Evolutionary conservation across 148 eudicot species (phyloP).

Genomic region (Arbutus unedo): DNA sequence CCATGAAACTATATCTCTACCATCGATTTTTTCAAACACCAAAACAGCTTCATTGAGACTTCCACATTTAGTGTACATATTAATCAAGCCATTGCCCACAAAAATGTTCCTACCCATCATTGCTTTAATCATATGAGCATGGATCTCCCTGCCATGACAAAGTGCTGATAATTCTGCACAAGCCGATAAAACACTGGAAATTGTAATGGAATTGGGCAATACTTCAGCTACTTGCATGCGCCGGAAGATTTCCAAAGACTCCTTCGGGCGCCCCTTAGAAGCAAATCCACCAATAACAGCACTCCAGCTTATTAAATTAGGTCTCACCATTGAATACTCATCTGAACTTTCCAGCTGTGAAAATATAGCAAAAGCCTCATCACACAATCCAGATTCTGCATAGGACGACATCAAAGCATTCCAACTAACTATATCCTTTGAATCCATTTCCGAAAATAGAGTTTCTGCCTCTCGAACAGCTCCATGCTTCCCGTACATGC

Average conservation of each 20-base stretch:
- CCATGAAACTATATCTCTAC: slow-evolving; percentile 43
- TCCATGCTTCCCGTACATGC: slow-evolving; percentile 50
- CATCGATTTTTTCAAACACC: slow-evolving; percentile 31
- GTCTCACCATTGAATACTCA: slow-evolving; percentile 26
- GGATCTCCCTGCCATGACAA: slow-evolving; percentile 48
- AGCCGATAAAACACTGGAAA: slow-evolving; percentile 43
- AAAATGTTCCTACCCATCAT: slow-evolving; percentile 24
- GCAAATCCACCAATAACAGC: slow-evolving; percentile 50
- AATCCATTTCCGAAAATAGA: slow-evolving; percentile 40
- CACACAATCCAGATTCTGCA: slow-evolving; percentile 54
- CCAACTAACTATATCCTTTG: slow-evolving; percentile 54
- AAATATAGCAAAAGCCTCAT: slow-evolving; percentile 47
- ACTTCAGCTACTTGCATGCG: slow-evolving; percentile 47
- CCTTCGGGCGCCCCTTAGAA: slow-evolving; percentile 30
- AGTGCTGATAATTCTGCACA: slow-evolving; percentile 54
- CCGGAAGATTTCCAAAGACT: slow-evolving; percentile 49
- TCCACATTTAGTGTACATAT: slow-evolving; percentile 64
- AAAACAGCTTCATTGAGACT: slow-evolving; percentile 34
- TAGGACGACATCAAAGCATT: slow-evolving; percentile 57
- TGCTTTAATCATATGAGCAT: slow-evolving; percentile 37
- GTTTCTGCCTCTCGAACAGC: slow-evolving; percentile 34
- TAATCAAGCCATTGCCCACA: slow-evolving; percentile 53
- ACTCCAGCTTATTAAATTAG: slow-evolving; percentile 59
- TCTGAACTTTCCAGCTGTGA: slow-evolving; percentile 34
- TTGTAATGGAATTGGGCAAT: slow-evolving; percentile 39